phyloP scores from a whole-genome alignment of 148 eudicot species.

The Camellia lanceoleosa region DNA sequence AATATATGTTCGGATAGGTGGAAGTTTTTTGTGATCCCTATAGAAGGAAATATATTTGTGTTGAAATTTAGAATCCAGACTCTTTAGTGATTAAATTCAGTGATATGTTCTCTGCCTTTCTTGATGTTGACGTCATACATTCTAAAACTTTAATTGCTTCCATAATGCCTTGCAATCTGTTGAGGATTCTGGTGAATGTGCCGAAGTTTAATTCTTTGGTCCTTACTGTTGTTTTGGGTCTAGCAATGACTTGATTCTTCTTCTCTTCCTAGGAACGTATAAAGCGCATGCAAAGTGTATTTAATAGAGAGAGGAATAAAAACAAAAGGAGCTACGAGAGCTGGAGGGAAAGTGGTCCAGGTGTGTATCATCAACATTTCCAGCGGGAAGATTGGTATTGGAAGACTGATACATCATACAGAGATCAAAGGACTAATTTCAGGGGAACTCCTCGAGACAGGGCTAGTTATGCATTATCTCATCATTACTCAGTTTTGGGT shows the following conservation, averaged over 20 bases:
- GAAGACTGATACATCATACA: constrained; percentile 70
- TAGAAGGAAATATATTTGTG: too few species aligned
- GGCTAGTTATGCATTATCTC: constrained; percentile 58
- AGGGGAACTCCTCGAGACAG: constrained; percentile 58
- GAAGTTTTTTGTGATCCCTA: too few species aligned
- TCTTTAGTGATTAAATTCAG: not conserved
- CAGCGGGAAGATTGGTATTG: constrained; percentile 99
- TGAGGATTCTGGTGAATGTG: not conserved
- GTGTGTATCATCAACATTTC: constrained; percentile 75
- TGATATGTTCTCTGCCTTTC: not conserved
- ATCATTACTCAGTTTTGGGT: constrained; percentile 92
- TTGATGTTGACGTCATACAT: not conserved
- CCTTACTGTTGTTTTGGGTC: not conserved
- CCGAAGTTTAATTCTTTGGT: not conserved
- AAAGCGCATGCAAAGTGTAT: constrained; percentile 95
- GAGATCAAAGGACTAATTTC: constrained; percentile 48
- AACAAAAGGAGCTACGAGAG: constrained; percentile 69
- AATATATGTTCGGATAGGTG: too few species aligned
- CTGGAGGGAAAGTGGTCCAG: constrained; percentile 75
- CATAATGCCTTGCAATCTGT: not conserved
- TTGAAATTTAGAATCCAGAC: too few species aligned
- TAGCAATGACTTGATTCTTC: not conserved
- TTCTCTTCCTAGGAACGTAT: constrained; percentile 76
- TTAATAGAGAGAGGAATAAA: constrained; percentile 89
- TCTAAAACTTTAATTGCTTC: not conserved